Evolutionary conservation across 1,284 basidiomycete genomes (phyloP).

Genomic region (Apiotrichum gracile): DNA sequence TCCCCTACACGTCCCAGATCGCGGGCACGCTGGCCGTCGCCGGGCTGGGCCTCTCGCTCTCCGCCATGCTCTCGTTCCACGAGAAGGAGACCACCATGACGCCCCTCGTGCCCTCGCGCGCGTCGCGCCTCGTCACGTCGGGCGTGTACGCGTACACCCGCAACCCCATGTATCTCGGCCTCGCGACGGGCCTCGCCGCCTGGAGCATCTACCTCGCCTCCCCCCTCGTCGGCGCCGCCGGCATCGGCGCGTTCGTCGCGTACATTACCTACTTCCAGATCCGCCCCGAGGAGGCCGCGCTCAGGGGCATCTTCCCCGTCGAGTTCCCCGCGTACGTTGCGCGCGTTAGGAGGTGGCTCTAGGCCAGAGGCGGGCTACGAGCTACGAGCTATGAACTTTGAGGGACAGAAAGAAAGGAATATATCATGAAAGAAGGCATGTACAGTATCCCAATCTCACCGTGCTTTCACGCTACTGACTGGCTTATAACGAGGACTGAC

Average conservation of each 20-base stretch:
- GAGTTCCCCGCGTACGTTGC: not conserved
- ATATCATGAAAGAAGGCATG: no score
- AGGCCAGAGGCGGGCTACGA: no score
- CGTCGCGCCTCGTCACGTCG: not conserved
- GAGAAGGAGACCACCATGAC: not conserved
- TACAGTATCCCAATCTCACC: no score
- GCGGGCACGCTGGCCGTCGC: conserved; percentile 1
- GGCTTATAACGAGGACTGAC: no score
- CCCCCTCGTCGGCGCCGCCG: not conserved
- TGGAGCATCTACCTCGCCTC: conserved; percentile 2
- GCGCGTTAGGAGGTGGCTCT: not conserved
- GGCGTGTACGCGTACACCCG: conserved; percentile 3
- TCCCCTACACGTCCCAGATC: not conserved
- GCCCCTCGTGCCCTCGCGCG: not conserved
- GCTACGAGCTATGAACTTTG: no score
- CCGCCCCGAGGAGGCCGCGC: conserved; percentile 4
- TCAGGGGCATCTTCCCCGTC: not conserved
- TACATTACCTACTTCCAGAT: conserved; percentile 11
- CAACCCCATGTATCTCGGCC: conserved; percentile 7
- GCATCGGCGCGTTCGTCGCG: not conserved
- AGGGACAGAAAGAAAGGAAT: no score
- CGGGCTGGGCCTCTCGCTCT: not conserved
- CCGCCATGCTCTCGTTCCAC: not conserved
- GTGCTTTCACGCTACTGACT: no score
- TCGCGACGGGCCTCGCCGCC: not conserved